Evolutionary conservation across 257 asterid species (phyloP), one percentile per base, ranked within the genome.

Genomic region (Paraleonurus japonicus): DNA sequence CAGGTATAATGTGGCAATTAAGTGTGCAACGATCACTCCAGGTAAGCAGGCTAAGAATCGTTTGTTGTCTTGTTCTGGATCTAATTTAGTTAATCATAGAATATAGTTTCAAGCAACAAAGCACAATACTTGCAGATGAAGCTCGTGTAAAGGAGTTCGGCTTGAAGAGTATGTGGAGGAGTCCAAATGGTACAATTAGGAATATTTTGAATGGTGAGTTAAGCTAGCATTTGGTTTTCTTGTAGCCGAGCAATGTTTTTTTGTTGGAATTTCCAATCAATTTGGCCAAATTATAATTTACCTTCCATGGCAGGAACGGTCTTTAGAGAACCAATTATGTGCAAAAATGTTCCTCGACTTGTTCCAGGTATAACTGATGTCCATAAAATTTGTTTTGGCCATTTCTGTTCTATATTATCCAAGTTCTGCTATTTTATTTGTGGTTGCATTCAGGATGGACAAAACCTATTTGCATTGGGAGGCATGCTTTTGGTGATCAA

Each of bases 1-100:
- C 80, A 95, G 99, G 92, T 88, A 92, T 69, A 92, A 95, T 82
- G 99, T 95, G 75, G 99, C 99, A 5, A 92, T 95, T 60, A 95
- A 95, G 89, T 92, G 99, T 75, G 99, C 98, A 28, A 95, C 99
- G 53, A 95, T 95, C 76, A 95, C 99, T 80, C 98, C 99, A 74
- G 99, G 99, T 92, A 81, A 20, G 59, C 55, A 48, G 53, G 26
- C 70, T 62, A 75, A n/a, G 45, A 27, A 4, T 53, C 19, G 19
- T 62, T 33, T 19, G 23, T 3, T 65, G 27, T 35, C 9, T 54
- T 61, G 8, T 20, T n/a, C 26, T 76, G 47, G 63, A 39, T 62
- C 41, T 37, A 51, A 9, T 41, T 10, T 23, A 8, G 61, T 35
- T 70, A 41, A 70, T 32, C 51, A 20, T 30, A 30, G 16, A 72